These are phyloP conservation scores for Termitomyces sp. DNA, from an alignment of 768 basidiomycete species.

Conservation along the genomic window DNA sequence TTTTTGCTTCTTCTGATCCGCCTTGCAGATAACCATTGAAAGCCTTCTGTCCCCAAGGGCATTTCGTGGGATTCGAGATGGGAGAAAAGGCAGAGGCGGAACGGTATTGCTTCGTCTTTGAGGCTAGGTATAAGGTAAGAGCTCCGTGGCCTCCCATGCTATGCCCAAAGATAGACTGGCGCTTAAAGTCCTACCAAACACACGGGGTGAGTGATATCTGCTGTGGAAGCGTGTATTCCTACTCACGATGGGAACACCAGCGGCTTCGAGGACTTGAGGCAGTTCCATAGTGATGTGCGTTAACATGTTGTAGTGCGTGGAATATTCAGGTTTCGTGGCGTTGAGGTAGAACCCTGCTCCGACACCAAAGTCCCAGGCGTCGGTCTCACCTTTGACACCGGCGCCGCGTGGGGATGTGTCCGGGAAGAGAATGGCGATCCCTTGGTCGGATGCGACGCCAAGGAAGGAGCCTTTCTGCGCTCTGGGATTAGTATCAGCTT, in stretches of 20 bases:
- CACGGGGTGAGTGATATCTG: not conserved
- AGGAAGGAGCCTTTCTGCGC: conserved; percentile 94
- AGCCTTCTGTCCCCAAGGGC: conserved; percentile 91
- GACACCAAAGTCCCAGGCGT: conserved; percentile 88
- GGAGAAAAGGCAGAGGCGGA: conserved; percentile 90
- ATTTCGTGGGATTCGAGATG: conserved; percentile 79
- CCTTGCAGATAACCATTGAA: conserved; percentile 81
- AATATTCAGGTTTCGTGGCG: conserved; percentile 72
- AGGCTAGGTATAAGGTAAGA: conserved; percentile 81
- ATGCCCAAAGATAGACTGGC: conserved; percentile 91
- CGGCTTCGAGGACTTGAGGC: conserved; percentile 69
- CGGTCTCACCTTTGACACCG: conserved; percentile 73
- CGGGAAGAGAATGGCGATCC: conserved; percentile 89
- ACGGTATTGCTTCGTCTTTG: conserved; percentile 64
- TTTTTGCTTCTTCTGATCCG: conserved; percentile 70
- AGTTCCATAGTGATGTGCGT: conserved; percentile 81
- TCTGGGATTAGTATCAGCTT: conserved; percentile 29
- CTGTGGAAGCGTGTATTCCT: not conserved
- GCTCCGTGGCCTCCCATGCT: conserved; percentile 99
- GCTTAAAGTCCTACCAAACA: conserved; percentile 60
- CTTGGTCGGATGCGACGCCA: conserved; percentile 76
- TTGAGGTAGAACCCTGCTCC: conserved; percentile 97
- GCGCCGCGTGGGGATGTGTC: conserved; percentile 96
- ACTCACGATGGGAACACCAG: conserved; percentile 74
- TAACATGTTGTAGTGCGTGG: conserved; percentile 85